Evolutionary conservation across 768 basidiomycete genomes (phyloP), one percentile per base, ranked within the genome.

Genomic region (Boletellus emodensis): DNA sequence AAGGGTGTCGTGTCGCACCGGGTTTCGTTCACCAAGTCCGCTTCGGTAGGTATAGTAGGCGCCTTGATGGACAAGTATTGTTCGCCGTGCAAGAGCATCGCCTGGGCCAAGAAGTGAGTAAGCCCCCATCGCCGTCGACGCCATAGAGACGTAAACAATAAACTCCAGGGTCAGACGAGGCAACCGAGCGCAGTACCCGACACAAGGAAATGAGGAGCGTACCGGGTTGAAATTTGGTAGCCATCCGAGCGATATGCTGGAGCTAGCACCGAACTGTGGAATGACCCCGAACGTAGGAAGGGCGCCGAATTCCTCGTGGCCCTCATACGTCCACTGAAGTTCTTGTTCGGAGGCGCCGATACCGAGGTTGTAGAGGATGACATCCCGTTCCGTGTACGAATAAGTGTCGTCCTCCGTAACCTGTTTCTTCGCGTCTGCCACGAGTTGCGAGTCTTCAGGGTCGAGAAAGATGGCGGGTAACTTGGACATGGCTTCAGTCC

Each of bases 11-110:
- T 35, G 41, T 52, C 61, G 17, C 64, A 84, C 84, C 86, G 78
- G 6, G 83, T 79, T 56, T 87, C 75, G 63, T 78, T 94, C 28
- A 91, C 75, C 18, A 98, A 74, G 18, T 85, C 81, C 0, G 83
- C 95, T 52, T 77, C 83, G 0, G 91, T 91, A 1, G 95, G 94
- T 52, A 98, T 89, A 0, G 88, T 84, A 2, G 74, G 24, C 24
- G 24, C 83, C 60, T 88, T 86, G 67, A 99, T 90, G 53, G 82
- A 79, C 58, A 99, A 72, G 68, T 91, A 98, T 62, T 98, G 96
- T 65, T 99, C 96, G 40, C 96, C 96, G 65, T 99, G 96, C 15
- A 99, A 79, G n/a, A 99, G 76, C 71, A 92, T 97, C 41, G 94
- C 91, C 91, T 93, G 53, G 2, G 43, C 26, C 10, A 9, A 15